Percentiles rank a stretch among this genome's conserved stretches.
Evolutionary conservation across 306 rosid species (phyloP).

Genomic region (Vachellia collinsii): DNA sequence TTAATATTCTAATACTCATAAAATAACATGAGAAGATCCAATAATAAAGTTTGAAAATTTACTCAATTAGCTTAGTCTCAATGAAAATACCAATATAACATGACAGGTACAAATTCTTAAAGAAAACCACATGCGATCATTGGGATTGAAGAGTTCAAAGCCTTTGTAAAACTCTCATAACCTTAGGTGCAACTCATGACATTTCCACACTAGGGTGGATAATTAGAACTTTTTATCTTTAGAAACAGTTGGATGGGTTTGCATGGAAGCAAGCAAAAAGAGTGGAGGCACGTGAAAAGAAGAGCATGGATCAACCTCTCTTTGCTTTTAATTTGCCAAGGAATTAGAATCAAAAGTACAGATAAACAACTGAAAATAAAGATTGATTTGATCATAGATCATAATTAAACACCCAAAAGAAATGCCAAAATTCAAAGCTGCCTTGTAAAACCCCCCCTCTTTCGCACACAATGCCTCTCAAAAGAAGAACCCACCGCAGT

Average conservation of each 20-base stretch:
- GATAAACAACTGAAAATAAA: background rate
- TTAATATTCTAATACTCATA: no score
- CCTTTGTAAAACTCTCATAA: no score
- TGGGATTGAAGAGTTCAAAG: no score
- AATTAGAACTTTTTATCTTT: background rate
- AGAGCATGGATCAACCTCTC: constrained; percentile 39
- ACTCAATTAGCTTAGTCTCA: no score
- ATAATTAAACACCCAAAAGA: background rate
- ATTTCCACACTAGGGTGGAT: background rate
- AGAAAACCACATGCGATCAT: no score
- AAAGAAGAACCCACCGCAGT: constrained; percentile 69
- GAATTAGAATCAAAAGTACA: background rate
- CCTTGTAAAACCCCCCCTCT: background rate
- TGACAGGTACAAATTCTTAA: no score
- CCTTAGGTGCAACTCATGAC: background rate
- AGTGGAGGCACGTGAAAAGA: constrained; percentile 41
- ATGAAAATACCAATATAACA: no score
- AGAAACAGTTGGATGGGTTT: background rate
- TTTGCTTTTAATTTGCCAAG: background rate
- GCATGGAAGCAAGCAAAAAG: background rate
- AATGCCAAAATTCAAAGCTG: constrained; percentile 44
- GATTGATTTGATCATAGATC: background rate
- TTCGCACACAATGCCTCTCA: constrained; percentile 44
- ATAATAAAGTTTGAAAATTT: no score
- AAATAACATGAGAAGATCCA: no score